Evolutionary conservation across 73 alveolate genomes (phyloP).

Genomic region (Tetrahymena thermophila): DNA sequence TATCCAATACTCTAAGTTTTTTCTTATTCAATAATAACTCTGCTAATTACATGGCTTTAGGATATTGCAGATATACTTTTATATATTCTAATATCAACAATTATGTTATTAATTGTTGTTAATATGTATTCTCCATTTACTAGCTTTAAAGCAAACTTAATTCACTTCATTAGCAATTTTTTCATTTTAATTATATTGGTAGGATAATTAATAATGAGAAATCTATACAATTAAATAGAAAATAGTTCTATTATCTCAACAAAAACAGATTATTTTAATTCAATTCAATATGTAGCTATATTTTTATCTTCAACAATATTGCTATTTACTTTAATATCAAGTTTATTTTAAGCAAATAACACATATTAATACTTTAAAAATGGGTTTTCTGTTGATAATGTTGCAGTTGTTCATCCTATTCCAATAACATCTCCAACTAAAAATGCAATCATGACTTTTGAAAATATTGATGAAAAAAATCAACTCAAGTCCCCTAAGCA

Average conservation of each 20-base stretch:
- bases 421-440: neutral
- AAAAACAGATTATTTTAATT: neutral
- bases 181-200: neutral
- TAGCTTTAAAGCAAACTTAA: neutral
- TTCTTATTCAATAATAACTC: neutral
- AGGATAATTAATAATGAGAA: neutral
- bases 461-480: neutral
- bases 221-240: neutral
- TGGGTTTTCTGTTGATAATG: neutral
- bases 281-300: neutral
- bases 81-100: neutral
- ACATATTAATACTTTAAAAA: neutral
- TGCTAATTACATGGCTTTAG: neutral
- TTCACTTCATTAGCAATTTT: neutral
- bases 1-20: neutral
- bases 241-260: neutral
- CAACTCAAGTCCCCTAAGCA: neutral
- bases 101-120: neutral
- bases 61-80: neutral
- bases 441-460: neutral
- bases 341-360: neutral
- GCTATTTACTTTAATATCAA: neutral
- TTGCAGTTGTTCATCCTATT: neutral
- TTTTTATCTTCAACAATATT: neutral
- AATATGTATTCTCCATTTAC: neutral